A percentile compares a stretch with the other conserved stretches of the same genome.
Evolutionary conservation across 441 rosid species (phyloP).

Genomic region (California macrophylla): DNA sequence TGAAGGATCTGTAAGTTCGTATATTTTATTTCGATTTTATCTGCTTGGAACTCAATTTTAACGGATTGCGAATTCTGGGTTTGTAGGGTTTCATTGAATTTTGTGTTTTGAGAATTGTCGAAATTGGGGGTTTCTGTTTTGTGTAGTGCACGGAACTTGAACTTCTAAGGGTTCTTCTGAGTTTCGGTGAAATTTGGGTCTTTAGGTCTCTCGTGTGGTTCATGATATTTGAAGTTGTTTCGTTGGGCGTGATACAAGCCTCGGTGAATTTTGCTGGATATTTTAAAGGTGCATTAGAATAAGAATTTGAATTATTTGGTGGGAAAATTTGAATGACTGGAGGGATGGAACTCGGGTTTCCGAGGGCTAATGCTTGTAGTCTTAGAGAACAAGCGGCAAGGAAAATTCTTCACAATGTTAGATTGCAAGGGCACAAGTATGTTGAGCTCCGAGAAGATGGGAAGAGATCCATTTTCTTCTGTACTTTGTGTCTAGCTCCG

Average conservation of each 20-base stretch:
- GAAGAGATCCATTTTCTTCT: conserved; percentile 63
- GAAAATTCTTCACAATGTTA: conserved; percentile 47
- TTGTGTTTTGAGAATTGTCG: background rate
- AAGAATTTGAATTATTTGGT: conserved; percentile 19
- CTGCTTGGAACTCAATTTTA: conserved; percentile 14
- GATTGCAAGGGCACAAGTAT: conserved; percentile 63
- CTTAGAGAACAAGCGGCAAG: conserved; percentile 59
- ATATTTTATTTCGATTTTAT: conserved; percentile 12
- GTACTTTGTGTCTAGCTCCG: conserved; percentile 72
- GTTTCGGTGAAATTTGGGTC: conserved; percentile 18
- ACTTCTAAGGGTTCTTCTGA: conserved; percentile 12
- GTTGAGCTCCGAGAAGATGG: conserved; percentile 75
- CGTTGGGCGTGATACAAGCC: conserved; percentile 7
- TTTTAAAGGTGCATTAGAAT: background rate
- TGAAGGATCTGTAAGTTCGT: conserved; percentile 17
- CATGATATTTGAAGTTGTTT: conserved; percentile 7
- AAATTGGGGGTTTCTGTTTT: conserved; percentile 12
- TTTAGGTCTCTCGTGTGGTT: conserved; percentile 24
- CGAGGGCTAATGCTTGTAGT: conserved; percentile 31
- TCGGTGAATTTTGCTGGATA: conserved; percentile 1
- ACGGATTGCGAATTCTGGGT: conserved; percentile 21
- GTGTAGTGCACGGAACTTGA: conserved; percentile 6
- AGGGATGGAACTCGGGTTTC: conserved; percentile 46
- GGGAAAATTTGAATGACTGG: conserved; percentile 42
- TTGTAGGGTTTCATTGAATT: conserved; percentile 17